These are phyloP conservation scores for Coniochaeta sp. DNA, from an alignment of 2,329 filamentous ascomycete species.

Conservation along the genomic window DNA sequence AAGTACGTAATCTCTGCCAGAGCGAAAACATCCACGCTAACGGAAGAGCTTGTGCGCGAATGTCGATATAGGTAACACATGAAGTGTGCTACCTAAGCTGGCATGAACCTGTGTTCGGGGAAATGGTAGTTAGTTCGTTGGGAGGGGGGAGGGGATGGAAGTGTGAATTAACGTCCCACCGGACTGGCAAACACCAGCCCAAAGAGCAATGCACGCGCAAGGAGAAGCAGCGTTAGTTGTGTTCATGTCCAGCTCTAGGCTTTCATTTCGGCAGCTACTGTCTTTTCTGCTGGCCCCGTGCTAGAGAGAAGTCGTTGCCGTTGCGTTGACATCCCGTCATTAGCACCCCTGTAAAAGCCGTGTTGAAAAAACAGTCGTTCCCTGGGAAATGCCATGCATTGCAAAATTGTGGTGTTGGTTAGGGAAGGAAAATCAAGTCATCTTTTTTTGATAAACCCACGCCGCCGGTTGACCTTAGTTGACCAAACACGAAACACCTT, in stretches of 20 bases:
- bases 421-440: too few relatives aligned
- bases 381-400: conserved; percentile 9
- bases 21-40: conserved; percentile 48
- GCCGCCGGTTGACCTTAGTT: conserved; percentile 16
- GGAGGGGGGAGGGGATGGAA: not conserved
- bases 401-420: not conserved
- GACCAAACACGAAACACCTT: conserved; percentile 15
- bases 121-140: not conserved
- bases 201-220: not conserved
- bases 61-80: conserved; percentile 38
- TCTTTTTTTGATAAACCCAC: conserved; percentile 8
- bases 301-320: too few relatives aligned
- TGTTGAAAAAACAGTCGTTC: conserved; percentile 7
- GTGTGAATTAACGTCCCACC: conserved; percentile 2
- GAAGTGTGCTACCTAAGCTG: conserved; percentile 1
- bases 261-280: conserved; percentile 9
- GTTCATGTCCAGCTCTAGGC: conserved; percentile 5
- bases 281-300: conserved; percentile 3
- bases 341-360: conserved; percentile 6
- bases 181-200: not conserved
- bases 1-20: conserved; percentile 44
- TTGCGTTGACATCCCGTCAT: too few relatives aligned
- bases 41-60: conserved; percentile 31
- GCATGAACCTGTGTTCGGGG: not conserved
- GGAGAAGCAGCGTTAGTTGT: not conserved